A percentile compares a stretch with the other conserved stretches of the same genome.
Evolutionary conservation across 129 eudicot species (phyloP).

Genomic region (Erigeron canadensis): DNA sequence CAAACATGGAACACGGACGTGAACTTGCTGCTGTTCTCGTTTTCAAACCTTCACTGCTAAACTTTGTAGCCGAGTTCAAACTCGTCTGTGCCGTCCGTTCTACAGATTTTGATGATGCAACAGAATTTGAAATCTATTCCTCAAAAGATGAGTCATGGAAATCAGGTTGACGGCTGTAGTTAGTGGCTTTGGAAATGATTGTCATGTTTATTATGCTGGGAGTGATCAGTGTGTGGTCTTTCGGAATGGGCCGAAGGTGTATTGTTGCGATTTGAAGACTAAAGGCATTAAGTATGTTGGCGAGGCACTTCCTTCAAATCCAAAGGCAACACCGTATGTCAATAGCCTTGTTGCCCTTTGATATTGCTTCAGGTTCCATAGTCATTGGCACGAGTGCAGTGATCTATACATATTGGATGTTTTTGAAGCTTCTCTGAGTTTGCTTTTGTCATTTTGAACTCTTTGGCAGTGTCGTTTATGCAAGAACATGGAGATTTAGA

Average conservation of each 20-base stretch:
- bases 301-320: neutral
- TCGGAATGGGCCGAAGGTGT: conserved; percentile 1
- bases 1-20: conserved; percentile 53
- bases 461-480: neutral
- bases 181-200: neutral
- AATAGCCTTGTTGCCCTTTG: conserved; percentile 51
- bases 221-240: conserved; percentile 33
- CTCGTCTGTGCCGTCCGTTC: conserved; percentile 61
- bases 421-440: conserved; percentile 6
- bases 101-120: conserved; percentile 54
- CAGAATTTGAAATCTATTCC: conserved; percentile 60
- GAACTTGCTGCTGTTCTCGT: conserved; percentile 51
- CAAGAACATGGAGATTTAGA: neutral
- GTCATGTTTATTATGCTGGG: conserved; percentile 29
- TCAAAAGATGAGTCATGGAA: conserved; percentile 55
- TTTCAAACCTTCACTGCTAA: conserved; percentile 57
- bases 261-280: conserved; percentile 35
- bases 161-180: conserved; percentile 27
- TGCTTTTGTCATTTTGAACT: conserved; percentile 6
- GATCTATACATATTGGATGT: neutral
- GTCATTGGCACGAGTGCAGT: conserved; percentile 1
- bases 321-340: conserved; percentile 40
- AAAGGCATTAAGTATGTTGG: conserved; percentile 27
- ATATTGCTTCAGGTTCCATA: conserved; percentile 13
- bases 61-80: conserved; percentile 56